phyloP scores from a whole-genome alignment of 176 grass and related monocot genomes.

The maize (Zea mays) region DNA sequence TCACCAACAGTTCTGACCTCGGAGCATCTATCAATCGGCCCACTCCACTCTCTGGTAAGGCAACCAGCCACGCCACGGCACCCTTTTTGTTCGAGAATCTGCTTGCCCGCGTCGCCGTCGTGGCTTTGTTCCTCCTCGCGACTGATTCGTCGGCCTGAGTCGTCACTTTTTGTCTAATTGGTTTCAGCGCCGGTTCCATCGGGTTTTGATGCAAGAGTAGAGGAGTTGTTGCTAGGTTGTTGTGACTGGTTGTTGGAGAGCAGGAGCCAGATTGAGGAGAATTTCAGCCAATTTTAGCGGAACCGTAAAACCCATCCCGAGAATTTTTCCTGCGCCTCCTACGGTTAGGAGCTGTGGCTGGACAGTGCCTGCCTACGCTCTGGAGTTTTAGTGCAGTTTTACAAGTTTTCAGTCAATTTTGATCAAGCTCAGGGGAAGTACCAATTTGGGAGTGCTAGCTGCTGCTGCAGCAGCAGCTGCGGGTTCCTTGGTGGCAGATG shows the following conservation, averaged over 20 bases:
- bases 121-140: not conserved
- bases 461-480: not conserved
- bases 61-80: slow-evolving; percentile 16
- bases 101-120: not conserved
- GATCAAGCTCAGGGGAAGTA: not conserved
- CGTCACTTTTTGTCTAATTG: slow-evolving; percentile 8
- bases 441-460: slow-evolving; percentile 13
- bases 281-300: slow-evolving; percentile 33
- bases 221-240: slow-evolving; percentile 8
- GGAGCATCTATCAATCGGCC: not conserved
- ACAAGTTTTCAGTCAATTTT: slow-evolving; percentile 28
- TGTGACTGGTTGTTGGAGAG: slow-evolving; percentile 27
- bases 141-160: slow-evolving; percentile 30
- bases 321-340: slow-evolving; percentile 1
- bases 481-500: slow-evolving; percentile 48
- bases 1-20: not conserved
- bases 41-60: slow-evolving; percentile 19
- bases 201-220: slow-evolving; percentile 18
- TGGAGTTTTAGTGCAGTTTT: slow-evolving; percentile 31
- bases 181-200: not conserved
- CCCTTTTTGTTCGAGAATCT: slow-evolving; percentile 8
- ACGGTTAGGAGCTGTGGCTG: slow-evolving; percentile 25
- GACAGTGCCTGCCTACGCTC: not conserved
- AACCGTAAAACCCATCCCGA: not conserved
- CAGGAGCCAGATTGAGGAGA: not conserved